Evolutionary conservation across 306 rosid genomes (phyloP).

Genomic region (Purshia tridentata): DNA sequence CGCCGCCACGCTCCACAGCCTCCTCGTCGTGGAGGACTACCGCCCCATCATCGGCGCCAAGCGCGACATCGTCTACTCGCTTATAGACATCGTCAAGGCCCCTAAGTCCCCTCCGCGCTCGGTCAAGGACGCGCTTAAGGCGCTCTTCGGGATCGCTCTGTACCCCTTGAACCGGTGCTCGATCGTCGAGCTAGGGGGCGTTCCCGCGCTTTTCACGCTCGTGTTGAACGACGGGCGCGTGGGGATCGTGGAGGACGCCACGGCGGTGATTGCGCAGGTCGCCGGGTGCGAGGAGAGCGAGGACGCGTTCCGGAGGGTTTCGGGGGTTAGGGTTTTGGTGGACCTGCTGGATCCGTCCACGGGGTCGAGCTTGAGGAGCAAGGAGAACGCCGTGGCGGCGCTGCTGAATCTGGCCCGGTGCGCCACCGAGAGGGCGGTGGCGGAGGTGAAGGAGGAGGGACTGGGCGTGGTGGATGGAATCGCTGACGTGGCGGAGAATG

Average conservation of each 20-base stretch:
- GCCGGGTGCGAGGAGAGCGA: conserved; percentile 91
- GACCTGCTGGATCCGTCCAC: conserved; percentile 62
- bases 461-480: conserved; percentile 54
- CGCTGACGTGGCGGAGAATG: conserved; percentile 51
- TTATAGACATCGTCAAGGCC: conserved; percentile 57
- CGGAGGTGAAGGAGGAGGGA: conserved; percentile 51
- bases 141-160: conserved; percentile 74
- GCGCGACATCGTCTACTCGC: conserved; percentile 71
- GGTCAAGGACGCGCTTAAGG: conserved; percentile 79
- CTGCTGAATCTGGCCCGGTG: conserved; percentile 61
- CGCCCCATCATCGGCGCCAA: conserved; percentile 78
- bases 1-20: conserved; percentile 86
- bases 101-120: conserved; percentile 59
- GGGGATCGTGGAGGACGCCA: conserved; percentile 81
- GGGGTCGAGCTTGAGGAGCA: conserved; percentile 62
- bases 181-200: conserved; percentile 56
- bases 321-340: conserved; percentile 54
- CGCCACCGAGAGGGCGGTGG: conserved; percentile 51
- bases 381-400: conserved; percentile 78
- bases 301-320: conserved; percentile 51
- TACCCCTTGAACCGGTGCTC: conserved; percentile 57
- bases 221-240: conserved; percentile 52
- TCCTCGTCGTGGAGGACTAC: conserved; percentile 60
- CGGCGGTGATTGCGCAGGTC: conserved; percentile 90
- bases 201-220: conserved; percentile 55